These are phyloP conservation scores for Trichomonas gallinae DNA, from an alignment of 208 protist genomes.

Conservation along the genomic window DNA sequence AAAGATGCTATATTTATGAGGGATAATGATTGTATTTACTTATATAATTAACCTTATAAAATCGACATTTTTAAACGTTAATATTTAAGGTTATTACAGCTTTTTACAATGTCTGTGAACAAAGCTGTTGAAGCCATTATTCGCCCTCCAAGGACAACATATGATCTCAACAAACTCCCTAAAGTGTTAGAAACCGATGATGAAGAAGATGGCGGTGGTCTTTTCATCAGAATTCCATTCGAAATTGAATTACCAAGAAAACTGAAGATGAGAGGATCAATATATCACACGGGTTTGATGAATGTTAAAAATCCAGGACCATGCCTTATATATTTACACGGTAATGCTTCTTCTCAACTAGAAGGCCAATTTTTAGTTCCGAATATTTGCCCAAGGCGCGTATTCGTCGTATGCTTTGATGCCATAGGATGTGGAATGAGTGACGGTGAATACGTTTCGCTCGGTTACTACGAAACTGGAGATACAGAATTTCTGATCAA, in stretches of 20 bases:
- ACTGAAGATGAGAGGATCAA: neutral
- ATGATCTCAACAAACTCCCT: neutral
- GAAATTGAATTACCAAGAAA: neutral
- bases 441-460: neutral
- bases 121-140: neutral
- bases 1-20: too few relatives aligned
- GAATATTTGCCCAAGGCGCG: neutral
- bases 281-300: neutral
- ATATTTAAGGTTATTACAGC: too few relatives aligned
- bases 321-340: slow-evolving; percentile 7
- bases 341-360: slow-evolving; percentile 17
- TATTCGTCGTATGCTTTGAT: neutral
- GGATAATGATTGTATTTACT: too few relatives aligned
- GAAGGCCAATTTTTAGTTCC: slow-evolving; percentile 17
- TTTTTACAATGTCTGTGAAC: neutral
- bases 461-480: neutral
- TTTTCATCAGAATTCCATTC: neutral
- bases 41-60: too few relatives aligned
- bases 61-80: too few relatives aligned
- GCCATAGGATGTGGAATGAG: neutral
- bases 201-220: neutral
- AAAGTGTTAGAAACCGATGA: neutral
- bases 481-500: neutral
- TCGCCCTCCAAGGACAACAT: neutral
- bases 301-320: neutral